Evolutionary conservation across 2,329 filamentous ascomycete genomes (phyloP).

Genomic region (Ophiostoma sp.): DNA sequence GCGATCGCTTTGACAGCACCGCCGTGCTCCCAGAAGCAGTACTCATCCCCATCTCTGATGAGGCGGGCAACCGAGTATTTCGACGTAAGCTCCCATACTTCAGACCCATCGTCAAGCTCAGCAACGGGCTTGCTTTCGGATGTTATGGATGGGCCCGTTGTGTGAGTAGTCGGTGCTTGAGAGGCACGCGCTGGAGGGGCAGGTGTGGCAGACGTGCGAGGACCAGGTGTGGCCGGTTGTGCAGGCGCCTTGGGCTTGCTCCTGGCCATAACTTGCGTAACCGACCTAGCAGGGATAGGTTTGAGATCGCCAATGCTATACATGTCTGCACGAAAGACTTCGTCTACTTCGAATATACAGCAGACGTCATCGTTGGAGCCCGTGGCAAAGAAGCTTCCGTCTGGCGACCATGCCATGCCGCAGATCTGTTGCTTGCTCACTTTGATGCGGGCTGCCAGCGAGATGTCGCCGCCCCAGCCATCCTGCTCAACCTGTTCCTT

Average conservation of each 20-base stretch:
- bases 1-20: constrained; percentile 95
- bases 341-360: constrained; percentile 67
- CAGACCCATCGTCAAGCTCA: neutral
- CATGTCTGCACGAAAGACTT: constrained; percentile 41
- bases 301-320: neutral
- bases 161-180: too few relatives aligned
- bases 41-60: constrained; percentile 39
- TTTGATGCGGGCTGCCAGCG: constrained; percentile 67
- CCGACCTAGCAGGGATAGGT: neutral
- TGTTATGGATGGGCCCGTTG: neutral
- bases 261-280: too few relatives aligned
- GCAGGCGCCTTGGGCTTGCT: neutral
- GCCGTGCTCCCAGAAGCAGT: constrained; percentile 69
- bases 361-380: constrained; percentile 92
- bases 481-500: constrained; percentile 57
- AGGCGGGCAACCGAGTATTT: neutral
- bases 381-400: constrained; percentile 72
- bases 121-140: neutral
- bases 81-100: neutral
- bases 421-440: constrained; percentile 88
- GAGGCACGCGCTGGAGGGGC: neutral
- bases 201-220: neutral
- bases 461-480: constrained; percentile 73
- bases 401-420: constrained; percentile 78
- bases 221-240: neutral